Base-by-base conservation (phyloP, 1,284 basidiomycete species). In the Ustilago shanxiensis region DNA sequence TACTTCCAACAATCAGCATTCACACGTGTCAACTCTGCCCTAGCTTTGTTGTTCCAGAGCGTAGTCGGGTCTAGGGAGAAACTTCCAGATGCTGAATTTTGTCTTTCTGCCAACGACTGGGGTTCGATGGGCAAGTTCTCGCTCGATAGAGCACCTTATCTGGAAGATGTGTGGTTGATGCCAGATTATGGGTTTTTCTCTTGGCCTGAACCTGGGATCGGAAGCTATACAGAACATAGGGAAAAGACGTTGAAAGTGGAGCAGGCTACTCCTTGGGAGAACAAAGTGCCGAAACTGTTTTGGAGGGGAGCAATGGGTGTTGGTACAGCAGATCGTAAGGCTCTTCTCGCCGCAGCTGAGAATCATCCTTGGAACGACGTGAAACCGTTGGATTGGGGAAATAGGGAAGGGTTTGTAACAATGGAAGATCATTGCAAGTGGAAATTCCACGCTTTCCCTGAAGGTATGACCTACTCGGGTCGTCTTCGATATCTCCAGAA, bases 71-170 rank as follows among this genome's bases (percentile, higher is more conserved):
- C 78, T 8, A 60, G 77, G 14, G 84, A 85, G 59, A 72, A 63
- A 50, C 52, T 85, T 39, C 84, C 84, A 3, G 79, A 85, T 62
- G 75, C 82, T n/a, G 84, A 85, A 68, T 85, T 85, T 49, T 83
- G 82, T 49, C 53, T 85, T 18, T 71, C 68, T 26, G 68, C 79
- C 51, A 73, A 75, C 49, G 84, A 85, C 56, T 85, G 84, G 84
- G 81, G 81, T 2, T 60, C 54, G 2, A 66, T 68, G 60, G 82
- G 82, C 62, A 83, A 84, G 52, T 83, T 84, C 31, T 76, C 77
- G 26, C 66, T 85, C 6, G 80, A 82, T 44, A 61, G 84, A 1
- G 62, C 69, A 1, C 68, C 76, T 2, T 71, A 81, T 28, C 66
- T 80, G 28, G 69, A 77, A 16, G 83, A 84, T 41, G 62, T 84